phyloP scores from a whole-genome alignment of 2,329 filamentous ascomycete species.

The Monosporascus sp. region DNA sequence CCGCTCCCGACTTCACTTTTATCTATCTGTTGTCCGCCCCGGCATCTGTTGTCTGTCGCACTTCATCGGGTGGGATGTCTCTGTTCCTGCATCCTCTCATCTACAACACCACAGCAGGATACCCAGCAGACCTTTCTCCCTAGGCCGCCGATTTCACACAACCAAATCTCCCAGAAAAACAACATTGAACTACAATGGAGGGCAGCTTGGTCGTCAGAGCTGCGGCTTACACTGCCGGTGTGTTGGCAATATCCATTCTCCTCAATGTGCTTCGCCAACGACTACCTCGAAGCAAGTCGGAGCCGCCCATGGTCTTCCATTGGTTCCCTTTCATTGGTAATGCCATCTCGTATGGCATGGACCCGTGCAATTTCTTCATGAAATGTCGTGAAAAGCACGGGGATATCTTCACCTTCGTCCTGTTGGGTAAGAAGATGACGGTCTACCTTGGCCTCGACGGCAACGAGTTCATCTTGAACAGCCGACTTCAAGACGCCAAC shows the following conservation, averaged over 20 bases:
- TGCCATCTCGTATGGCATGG: slow-evolving; percentile 91
- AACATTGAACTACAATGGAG: no score
- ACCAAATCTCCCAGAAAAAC: no score
- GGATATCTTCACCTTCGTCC: slow-evolving; percentile 83
- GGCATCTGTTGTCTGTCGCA: no score
- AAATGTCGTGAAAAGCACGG: slow-evolving; percentile 73
- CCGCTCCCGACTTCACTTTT: no score
- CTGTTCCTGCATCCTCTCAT: no score
- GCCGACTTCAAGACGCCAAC: slow-evolving; percentile 82
- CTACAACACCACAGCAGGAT: no score
- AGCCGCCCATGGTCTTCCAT: slow-evolving; percentile 76
- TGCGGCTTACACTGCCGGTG: no score
- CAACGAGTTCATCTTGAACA: slow-evolving; percentile 89
- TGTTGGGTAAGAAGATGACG: slow-evolving; percentile 84
- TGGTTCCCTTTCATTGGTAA: slow-evolving; percentile 81
- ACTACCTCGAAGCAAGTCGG: slow-evolving; percentile 74
- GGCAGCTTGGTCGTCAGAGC: no score
- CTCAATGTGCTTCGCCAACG: slow-evolving; percentile 78
- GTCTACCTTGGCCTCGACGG: slow-evolving; percentile 76
- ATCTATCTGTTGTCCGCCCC: no score
- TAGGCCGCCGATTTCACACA: no score
- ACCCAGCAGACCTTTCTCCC: no score
- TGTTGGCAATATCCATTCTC: slow-evolving; percentile 46
- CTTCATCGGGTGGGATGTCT: no score
- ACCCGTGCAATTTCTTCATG: slow-evolving; percentile 81